Evolutionary conservation across 163 green algal species (phyloP), one percentile per base, ranked within the genome.

Genomic region (Chlamydomonas reinhardtii): DNA sequence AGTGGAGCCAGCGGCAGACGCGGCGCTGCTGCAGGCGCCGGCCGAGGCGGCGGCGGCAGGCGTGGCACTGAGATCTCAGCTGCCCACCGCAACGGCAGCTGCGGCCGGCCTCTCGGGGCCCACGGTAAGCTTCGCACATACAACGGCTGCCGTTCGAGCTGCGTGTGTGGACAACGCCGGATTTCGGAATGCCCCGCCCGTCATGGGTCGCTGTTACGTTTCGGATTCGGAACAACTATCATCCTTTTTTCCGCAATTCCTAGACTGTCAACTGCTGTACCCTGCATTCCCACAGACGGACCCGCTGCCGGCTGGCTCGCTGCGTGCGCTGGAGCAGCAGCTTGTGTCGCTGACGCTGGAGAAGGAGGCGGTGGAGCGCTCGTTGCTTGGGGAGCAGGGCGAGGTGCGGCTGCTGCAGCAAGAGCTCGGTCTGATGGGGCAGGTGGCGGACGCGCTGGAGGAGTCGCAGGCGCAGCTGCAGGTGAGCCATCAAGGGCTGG

Each of bases 311-410:
- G 32, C 56, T 4, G 70, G 70, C 34, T 54, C 80, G 54, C 56
- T 86, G 37, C 74, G 70, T 15, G 62, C 62, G 17, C 62, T 89
- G 72, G 85, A 89, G 76, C 73, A 83, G 37, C 85, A 89, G 64
- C 72, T 89, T 34, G 72, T 85, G 56, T 32, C 31, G 4, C 31
- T 82, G 77, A 76, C 77, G 31, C 77, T 86, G 71, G 76, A 89
- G 61, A 71, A 73, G 70, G 85, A 89, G 31, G 76, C 72, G 17
- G 25, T 86, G 76, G 85, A 89, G 76, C 76, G 76, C 6, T 52
- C 76, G 61, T 59, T 84, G 83, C 24, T 84, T 34, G 35, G 52
- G 27, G 74, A 76, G 64, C 73, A 88, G 74, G 74, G 43, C 4
- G 83, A 84, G 69, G 72, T 77, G 72, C 62, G 62, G 27, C 24